Evolutionary conservation across 306 rosid species (phyloP).

Genomic region (Aeschynomene evenia): DNA sequence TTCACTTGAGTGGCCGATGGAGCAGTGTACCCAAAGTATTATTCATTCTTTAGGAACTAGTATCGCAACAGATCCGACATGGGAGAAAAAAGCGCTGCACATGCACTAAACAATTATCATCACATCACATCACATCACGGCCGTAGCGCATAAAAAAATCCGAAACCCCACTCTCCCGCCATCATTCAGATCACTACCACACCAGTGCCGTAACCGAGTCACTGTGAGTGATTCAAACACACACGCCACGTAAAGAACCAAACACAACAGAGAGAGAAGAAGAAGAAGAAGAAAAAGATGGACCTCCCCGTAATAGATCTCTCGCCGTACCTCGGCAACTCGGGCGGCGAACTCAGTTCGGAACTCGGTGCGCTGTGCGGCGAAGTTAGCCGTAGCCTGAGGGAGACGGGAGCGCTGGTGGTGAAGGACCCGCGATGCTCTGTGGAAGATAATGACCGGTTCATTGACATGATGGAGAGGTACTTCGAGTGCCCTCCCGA

Average conservation of each 20-base stretch:
- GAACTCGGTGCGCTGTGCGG: constrained; percentile 43
- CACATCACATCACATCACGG: no score
- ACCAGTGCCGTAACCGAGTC: not conserved
- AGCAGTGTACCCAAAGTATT: no score
- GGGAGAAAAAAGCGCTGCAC: no score
- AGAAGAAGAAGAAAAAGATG: constrained; percentile 30
- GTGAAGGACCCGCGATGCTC: constrained; percentile 85
- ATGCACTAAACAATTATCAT: no score
- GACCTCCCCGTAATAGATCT: constrained; percentile 81
- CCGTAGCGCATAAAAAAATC: no score
- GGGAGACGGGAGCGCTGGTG: constrained; percentile 81
- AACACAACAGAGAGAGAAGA: no score
- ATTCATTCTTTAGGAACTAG: no score
- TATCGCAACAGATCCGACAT: no score
- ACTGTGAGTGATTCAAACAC: not conserved
- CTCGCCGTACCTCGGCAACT: constrained; percentile 42
- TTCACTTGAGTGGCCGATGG: no score
- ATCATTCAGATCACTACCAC: not conserved
- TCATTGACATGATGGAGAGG: constrained; percentile 90
- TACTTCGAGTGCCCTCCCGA: constrained; percentile 63
- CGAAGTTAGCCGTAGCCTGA: constrained; percentile 70
- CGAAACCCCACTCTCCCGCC: not conserved
- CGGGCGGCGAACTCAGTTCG: constrained; percentile 8
- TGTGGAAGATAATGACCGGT: constrained; percentile 80
- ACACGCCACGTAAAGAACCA: not conserved